Base-by-base conservation (phyloP, 257 asterid genomes). In the Coffea canephora region DNA sequence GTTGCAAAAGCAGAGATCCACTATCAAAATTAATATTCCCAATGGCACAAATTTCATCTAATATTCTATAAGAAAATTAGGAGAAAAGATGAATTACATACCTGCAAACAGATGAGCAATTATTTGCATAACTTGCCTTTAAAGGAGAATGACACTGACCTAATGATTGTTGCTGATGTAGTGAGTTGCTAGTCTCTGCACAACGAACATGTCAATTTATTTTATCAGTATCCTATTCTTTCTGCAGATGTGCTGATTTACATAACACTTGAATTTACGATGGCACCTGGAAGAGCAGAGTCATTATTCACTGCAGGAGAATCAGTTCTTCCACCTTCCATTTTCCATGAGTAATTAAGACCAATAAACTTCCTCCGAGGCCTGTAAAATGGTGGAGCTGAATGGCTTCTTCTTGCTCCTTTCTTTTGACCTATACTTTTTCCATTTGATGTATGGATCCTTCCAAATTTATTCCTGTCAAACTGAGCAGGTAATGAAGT, bases 361-460 rank as follows among this genome's bases (percentile, higher is more conserved):
- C 86, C 86, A 79, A 88, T 59, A 84, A 83, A 88, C 77, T 87
- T 89, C 84, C 85, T 91, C 87, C 89, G 91, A 82, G 87, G 81
- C 82, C 79, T 87, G 89, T 87, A 86, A 89, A 85, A 86, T 78
- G 98, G 99, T 55, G 97, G 99, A 83, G 99, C 98, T 82, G 99
- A 92, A 82, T 79, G 86, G 85, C 98, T 87, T 89, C 98, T 90
- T 78, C 80, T 55, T 73, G 77, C 85, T 36, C 85, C 82, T 77
- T 77, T 89, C 81, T 77, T 79, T 74, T 72, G 79, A 71, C 34
- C 77, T 45, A 61, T 67, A 73, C 73, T 72, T 71, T 81, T 78
- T 84, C 71, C 84, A 65, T 81, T 84, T 73, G 85, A 80, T 31
- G 71, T 64, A 77, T 57, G 74, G 61, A 73, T 81, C 73, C 78